Conservation (phyloP, 768 basidiomycete genomes). For the Flagelloscypha sp. region DNA sequence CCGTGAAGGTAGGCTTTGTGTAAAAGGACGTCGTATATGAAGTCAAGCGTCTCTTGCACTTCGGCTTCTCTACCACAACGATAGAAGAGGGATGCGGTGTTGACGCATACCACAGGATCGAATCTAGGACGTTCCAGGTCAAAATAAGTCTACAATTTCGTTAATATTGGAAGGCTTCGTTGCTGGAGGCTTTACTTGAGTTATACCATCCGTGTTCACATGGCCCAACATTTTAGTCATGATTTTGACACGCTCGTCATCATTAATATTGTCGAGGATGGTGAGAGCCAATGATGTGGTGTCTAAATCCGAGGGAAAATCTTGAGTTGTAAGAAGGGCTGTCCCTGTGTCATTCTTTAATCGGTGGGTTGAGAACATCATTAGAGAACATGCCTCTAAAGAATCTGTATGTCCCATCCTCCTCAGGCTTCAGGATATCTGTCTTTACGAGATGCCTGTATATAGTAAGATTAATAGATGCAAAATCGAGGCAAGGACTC, state of each 20-base stretch:
- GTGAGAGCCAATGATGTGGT: constrained; percentile 49
- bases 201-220: not conserved
- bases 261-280: constrained; percentile 21
- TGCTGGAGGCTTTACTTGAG: not conserved
- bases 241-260: not conserved
- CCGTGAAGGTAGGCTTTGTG: constrained; percentile 48
- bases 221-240: not conserved
- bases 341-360: constrained; percentile 18
- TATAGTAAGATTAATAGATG: not conserved
- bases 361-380: constrained; percentile 1
- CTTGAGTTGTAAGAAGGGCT: constrained; percentile 35
- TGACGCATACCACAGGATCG: constrained; percentile 47
- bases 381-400: constrained; percentile 31
- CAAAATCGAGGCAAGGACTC: constrained; percentile 12
- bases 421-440: too few species aligned
- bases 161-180: not conserved
- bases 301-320: constrained; percentile 48
- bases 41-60: constrained; percentile 34
- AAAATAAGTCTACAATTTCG: constrained; percentile 37
- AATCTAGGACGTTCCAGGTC: constrained; percentile 41
- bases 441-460: constrained; percentile 3
- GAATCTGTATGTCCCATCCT: constrained; percentile 44
- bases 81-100: constrained; percentile 42
- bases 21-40: constrained; percentile 40
- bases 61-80: constrained; percentile 39